Conservation (phyloP, 306 rosid genomes). For the Datisca glomerata region DNA sequence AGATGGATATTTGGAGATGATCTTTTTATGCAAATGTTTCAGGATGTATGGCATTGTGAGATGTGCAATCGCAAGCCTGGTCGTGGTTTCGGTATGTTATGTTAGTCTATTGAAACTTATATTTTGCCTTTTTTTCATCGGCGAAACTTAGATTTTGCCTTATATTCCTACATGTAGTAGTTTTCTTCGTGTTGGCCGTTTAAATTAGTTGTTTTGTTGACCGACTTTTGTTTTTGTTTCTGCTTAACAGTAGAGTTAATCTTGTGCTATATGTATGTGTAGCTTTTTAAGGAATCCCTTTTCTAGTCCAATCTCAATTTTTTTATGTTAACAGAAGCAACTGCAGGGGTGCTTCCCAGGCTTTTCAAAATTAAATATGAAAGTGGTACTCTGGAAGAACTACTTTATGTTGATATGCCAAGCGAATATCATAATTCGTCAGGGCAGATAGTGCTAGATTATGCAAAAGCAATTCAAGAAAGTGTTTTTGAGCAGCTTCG, state of each 20-base stretch:
- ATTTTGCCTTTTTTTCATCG: no score
- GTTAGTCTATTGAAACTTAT: no score
- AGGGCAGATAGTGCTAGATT: conserved; percentile 93
- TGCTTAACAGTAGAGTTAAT: conserved; percentile 1
- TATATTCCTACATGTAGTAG: no score
- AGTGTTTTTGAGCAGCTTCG: conserved; percentile 98
- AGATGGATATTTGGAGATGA: no score
- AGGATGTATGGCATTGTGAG: conserved; percentile 99
- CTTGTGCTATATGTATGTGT: conserved; percentile 7
- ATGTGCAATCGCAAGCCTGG: conserved; percentile 98
- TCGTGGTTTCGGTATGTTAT: conserved; percentile 93
- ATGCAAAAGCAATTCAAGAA: conserved; percentile 97
- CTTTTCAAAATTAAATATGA: conserved; percentile 93
- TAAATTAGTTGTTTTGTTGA: no score
- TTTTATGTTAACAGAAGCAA: conserved; percentile 61
- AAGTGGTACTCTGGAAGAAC: conserved; percentile 98
- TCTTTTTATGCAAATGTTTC: conserved; percentile 30
- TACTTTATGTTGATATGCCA: conserved; percentile 95
- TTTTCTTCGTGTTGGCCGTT: no score
- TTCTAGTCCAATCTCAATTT: conserved; percentile 14
- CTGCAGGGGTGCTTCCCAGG: conserved; percentile 93
- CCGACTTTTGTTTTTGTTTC: not conserved
- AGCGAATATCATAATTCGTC: conserved; percentile 90
- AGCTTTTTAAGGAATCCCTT: conserved; percentile 3
- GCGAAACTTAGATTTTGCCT: no score